Conservation (phyloP, 2,329 filamentous ascomycete genomes). For the Fusarium abutilonis region DNA sequence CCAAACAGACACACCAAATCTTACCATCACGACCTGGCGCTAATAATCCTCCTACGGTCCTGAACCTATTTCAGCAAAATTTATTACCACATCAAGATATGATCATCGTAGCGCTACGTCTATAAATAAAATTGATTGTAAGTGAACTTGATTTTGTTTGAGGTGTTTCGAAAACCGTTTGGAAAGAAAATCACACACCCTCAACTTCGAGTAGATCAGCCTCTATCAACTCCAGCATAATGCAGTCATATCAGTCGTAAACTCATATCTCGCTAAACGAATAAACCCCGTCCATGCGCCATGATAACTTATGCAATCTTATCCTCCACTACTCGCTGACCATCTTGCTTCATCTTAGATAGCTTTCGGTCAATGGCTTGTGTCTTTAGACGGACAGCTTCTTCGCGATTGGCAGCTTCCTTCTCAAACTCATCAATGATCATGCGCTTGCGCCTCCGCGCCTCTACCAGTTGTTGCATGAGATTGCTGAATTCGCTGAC, state of each 20-base stretch:
- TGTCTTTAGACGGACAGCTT: slow-evolving; percentile 62
- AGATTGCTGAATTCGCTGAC: slow-evolving; percentile 63
- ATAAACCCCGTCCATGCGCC: neutral
- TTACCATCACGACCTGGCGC: slow-evolving; percentile 27
- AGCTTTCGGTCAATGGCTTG: slow-evolving; percentile 66
- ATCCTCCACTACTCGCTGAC: slow-evolving; percentile 64
- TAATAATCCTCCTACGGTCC: slow-evolving; percentile 34
- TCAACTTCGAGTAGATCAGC: slow-evolving; percentile 33
- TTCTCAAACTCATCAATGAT: slow-evolving; percentile 63
- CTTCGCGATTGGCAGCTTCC: slow-evolving; percentile 65
- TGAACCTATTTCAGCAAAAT: slow-evolving; percentile 32
- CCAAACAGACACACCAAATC: slow-evolving; percentile 2
- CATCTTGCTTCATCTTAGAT: slow-evolving; percentile 64
- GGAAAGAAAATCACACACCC: slow-evolving; percentile 18
- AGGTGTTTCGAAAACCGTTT: slow-evolving; percentile 30
- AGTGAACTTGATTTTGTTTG: slow-evolving; percentile 27
- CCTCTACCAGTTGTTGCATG: slow-evolving; percentile 59
- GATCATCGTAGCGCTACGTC: slow-evolving; percentile 27
- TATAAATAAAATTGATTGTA: slow-evolving; percentile 14
- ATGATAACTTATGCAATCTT: slow-evolving; percentile 37
- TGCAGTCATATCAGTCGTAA: slow-evolving; percentile 44
- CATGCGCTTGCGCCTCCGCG: slow-evolving; percentile 60
- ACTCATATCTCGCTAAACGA: slow-evolving; percentile 15
- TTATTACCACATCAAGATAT: slow-evolving; percentile 12
- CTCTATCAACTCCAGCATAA: slow-evolving; percentile 39